Base-by-base conservation (phyloP, 2,329 filamentous ascomycete species). In the Clarireedia sp. region DNA sequence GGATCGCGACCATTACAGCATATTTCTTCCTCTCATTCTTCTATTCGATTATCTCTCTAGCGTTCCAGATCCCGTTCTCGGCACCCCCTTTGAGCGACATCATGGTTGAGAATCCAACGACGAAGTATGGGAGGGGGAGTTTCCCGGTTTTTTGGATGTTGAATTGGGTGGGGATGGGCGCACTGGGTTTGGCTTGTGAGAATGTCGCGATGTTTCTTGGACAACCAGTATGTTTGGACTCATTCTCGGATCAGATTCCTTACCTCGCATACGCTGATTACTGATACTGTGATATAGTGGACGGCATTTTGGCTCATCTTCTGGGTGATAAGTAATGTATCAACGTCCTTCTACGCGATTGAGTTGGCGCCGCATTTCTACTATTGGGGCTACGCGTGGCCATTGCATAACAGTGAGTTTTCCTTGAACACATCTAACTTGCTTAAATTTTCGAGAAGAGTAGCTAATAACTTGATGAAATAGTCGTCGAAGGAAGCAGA, bases 141-240 rank as follows among this genome's bases (percentile, higher is more conserved):
- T 86, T 86, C 56, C 66, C 76, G 0, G 79, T 85, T 0, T 86
- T 83, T 63, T 83, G 79, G 79, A 79, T 82, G 75, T 63, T 84
- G 14, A 83, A 84, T 55, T 84, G 76, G 66, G 71, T 78, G 0
- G 82, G 82, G 8, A 86, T 86, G 82, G 72, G 74, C 8, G 81
- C 82, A 0, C 64, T 86, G 1, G 83, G 82, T 0, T 68, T 86
- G 2, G 80, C 82, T 0, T 83, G 80, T 63, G 82, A 86, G 69
- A 86, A 86, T 62, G 76, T 82, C 26, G 79, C 79, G 0, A 86
- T 86, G 81, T 59, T 85, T 1, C 67, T 85, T 2, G 81, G 82
- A 0, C 72, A 77, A 63, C 83, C 80, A 0, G 38, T 41, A 41
- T n/a, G 38, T 41, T 41, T 41, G 16, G 24, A 26, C 8, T 26